These are phyloP conservation scores for Botrytis elliptica DNA, from an alignment of 2,329 filamentous ascomycete genomes.

Conservation along the genomic window DNA sequence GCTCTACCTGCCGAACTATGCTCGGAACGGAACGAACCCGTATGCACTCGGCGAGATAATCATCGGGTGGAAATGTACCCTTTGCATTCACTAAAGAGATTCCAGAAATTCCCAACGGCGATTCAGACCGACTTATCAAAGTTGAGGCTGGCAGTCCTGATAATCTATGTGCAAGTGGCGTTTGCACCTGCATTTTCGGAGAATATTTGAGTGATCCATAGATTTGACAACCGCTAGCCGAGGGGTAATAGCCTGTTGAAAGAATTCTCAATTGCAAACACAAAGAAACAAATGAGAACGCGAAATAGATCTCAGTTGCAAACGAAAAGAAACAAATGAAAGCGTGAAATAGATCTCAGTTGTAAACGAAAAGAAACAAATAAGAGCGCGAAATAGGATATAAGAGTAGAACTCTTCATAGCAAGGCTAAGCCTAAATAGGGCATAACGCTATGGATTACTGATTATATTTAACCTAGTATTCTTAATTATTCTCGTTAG, in stretches of 20 bases:
- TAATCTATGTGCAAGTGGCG: slow-evolving; percentile 2
- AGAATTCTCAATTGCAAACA: neutral
- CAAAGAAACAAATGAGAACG: neutral
- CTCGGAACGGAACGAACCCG: neutral
- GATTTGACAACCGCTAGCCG: neutral
- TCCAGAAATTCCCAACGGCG: neutral
- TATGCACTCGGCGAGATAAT: neutral
- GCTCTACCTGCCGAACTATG: neutral
- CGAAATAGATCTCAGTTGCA: neutral
- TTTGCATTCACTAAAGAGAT: neutral
- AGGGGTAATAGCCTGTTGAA: accelerated
- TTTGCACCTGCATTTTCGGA: slow-evolving; percentile 1
- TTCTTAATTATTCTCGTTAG: neutral
- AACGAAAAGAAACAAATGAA: neutral
- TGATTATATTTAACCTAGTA: accelerated
- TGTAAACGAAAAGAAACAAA: neutral
- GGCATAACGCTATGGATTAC: neutral
- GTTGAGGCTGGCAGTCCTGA: neutral
- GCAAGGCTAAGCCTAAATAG: neutral
- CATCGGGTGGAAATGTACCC: neutral
- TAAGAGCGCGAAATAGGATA: neutral
- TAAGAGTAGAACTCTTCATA: neutral
- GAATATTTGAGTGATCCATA: neutral
- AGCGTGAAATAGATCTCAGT: neutral
- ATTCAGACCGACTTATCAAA: neutral